Evolutionary conservation across 2,329 filamentous ascomycete genomes (phyloP).

Genomic region (Thermomyces lanuginosus): DNA sequence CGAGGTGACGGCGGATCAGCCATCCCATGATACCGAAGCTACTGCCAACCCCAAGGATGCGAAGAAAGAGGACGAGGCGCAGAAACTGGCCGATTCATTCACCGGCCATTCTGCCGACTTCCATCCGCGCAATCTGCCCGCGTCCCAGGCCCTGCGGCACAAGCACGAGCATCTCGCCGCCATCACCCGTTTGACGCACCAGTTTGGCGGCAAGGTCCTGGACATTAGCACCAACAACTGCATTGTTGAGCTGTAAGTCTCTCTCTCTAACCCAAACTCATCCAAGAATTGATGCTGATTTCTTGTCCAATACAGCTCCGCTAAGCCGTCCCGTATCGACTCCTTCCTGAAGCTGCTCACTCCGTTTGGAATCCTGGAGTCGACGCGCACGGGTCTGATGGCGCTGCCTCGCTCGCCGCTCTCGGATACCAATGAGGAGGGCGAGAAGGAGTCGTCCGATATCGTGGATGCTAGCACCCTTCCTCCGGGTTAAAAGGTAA

Average conservation of each 20-base stretch:
- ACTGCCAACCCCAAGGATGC: constrained; percentile 30
- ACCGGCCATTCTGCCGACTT: no score
- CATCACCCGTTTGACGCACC: constrained; percentile 91
- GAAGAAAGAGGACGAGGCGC: constrained; percentile 25
- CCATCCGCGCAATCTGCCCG: constrained; percentile 73
- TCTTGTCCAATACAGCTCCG: constrained; percentile 42
- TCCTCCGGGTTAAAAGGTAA: constrained; percentile 56
- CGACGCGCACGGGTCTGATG: constrained; percentile 89
- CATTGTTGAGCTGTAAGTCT: constrained; percentile 82
- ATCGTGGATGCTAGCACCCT: constrained; percentile 88
- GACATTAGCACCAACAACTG: constrained; percentile 98
- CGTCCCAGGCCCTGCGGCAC: constrained; percentile 77
- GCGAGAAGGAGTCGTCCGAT: constrained; percentile 79
- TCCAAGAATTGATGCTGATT: constrained; percentile 3
- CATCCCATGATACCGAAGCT: constrained; percentile 25
- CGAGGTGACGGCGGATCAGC: constrained; percentile 76
- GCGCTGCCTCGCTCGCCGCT: constrained; percentile 86
- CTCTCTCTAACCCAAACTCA: not conserved
- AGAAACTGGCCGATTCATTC: constrained; percentile 21
- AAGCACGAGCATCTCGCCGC: constrained; percentile 96
- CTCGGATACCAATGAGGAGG: constrained; percentile 53
- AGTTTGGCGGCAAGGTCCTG: constrained; percentile 92
- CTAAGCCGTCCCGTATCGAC: constrained; percentile 85
- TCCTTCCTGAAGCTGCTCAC: constrained; percentile 92
- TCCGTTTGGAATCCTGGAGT: constrained; percentile 93